Conservation (phyloP, 345 rosid species). For the Populus davidiana region DNA sequence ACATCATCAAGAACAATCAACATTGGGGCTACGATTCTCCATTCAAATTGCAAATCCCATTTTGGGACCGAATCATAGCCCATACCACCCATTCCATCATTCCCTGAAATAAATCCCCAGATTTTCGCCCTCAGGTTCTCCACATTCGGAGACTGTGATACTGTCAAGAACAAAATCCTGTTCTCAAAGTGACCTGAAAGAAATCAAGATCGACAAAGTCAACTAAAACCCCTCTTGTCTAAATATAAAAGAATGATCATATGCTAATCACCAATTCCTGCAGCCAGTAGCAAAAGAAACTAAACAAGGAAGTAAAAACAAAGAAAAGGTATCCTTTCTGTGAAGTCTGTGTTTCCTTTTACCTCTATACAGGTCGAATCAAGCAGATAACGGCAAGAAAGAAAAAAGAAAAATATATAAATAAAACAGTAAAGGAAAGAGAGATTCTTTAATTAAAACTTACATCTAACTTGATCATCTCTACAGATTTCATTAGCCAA, state of each 20-base stretch:
- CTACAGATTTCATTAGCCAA: constrained; percentile 61
- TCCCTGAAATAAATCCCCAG: constrained; percentile 40
- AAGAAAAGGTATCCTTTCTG: neutral
- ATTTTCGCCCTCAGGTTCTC: constrained; percentile 47
- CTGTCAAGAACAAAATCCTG: constrained; percentile 65
- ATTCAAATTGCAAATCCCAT: constrained; percentile 37
- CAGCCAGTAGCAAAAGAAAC: neutral
- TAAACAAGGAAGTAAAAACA: neutral
- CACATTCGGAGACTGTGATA: constrained; percentile 75
- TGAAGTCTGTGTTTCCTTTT: neutral
- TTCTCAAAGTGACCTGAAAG: constrained; percentile 50
- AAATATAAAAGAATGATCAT: neutral
- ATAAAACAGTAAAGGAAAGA: neutral
- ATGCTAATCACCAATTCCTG: neutral
- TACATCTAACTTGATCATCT: constrained; percentile 64
- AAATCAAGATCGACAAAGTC: neutral
- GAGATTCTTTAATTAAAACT: constrained; percentile 12
- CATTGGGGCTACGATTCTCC: constrained; percentile 19
- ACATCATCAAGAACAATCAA: constrained; percentile 86
- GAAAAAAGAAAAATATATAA: neutral
- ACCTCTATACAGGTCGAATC: neutral
- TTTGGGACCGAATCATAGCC: constrained; percentile 23
- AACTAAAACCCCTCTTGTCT: neutral
- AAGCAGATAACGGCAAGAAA: neutral
- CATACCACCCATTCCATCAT: constrained; percentile 27